A percentile compares a stretch with the other conserved stretches of the same genome.
Evolutionary conservation across 1,284 basidiomycete genomes (phyloP).

Genomic region (Athelia psychrophila): DNA sequence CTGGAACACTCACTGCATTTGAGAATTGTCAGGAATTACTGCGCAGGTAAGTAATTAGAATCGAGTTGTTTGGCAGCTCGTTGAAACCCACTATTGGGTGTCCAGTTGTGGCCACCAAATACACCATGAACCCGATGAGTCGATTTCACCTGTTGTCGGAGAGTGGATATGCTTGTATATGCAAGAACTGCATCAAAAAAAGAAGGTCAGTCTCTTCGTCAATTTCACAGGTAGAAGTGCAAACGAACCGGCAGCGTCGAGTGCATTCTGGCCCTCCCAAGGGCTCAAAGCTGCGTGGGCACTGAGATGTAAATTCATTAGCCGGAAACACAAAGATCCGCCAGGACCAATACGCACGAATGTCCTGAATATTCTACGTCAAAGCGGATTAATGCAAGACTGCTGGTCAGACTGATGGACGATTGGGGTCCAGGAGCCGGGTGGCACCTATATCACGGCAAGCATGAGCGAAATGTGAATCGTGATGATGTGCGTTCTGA

Average conservation of each 20-base stretch:
- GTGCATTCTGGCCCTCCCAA: constrained; percentile 75
- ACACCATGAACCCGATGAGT: constrained; percentile 66
- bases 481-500: too few relatives aligned
- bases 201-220: too few relatives aligned
- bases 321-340: not conserved
- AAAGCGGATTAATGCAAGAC: constrained; percentile 49
- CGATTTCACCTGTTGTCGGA: constrained; percentile 71
- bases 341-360: constrained; percentile 41
- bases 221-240: too few relatives aligned
- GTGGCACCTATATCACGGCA: constrained; percentile 60
- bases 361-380: constrained; percentile 55
- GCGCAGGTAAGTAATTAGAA: not conserved
- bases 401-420: constrained; percentile 49
- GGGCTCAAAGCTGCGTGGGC: constrained; percentile 70
- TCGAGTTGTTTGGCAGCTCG: too few relatives aligned
- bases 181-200: constrained; percentile 56
- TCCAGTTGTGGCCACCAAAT: constrained; percentile 61
- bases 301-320: constrained; percentile 28
- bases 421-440: constrained; percentile 57
- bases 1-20: constrained; percentile 44
- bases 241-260: constrained; percentile 55
- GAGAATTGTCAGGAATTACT: constrained; percentile 81
- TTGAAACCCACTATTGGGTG: constrained; percentile 46
- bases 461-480: too few relatives aligned
- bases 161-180: constrained; percentile 65